These are phyloP conservation scores for Pythium biforme DNA, from an alignment of 352 stramenopile genomes.

Conservation along the genomic window DNA sequence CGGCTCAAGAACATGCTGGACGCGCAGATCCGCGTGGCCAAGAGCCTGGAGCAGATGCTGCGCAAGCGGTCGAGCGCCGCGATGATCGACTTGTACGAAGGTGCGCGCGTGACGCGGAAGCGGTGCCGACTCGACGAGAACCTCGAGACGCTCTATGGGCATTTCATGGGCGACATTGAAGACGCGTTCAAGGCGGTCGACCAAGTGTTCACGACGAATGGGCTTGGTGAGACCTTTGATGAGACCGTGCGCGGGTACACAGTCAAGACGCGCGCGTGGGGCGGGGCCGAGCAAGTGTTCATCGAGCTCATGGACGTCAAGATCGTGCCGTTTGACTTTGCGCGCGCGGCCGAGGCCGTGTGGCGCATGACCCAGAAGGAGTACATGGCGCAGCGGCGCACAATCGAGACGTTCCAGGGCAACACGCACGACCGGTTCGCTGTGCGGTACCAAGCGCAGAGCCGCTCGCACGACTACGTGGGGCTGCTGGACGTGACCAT, in stretches of 20 bases:
- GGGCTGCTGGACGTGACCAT: conserved; percentile 39
- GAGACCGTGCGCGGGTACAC: conserved; percentile 22
- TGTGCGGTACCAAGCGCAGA: conserved; percentile 19
- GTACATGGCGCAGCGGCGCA: conserved; percentile 11
- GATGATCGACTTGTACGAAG: conserved; percentile 31
- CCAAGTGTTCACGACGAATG: conserved; percentile 44
- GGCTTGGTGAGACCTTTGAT: conserved; percentile 29
- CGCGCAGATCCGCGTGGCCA: conserved; percentile 47
- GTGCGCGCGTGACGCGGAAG: conserved; percentile 10
- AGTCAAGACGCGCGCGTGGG: conserved; percentile 15
- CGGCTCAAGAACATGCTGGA: conserved; percentile 41
- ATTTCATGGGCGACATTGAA: conserved; percentile 32
- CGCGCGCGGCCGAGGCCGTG: conserved; percentile 9
- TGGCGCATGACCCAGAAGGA: conserved; percentile 17
- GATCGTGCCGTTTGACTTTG: conserved; percentile 25
- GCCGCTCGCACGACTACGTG: conserved; percentile 19
- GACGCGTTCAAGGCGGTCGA: conserved; percentile 39
- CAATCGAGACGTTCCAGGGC: conserved; percentile 15
- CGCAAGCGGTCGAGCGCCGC: conserved; percentile 45
- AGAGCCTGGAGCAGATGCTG: conserved; percentile 49
- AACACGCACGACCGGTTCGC: conserved; percentile 17
- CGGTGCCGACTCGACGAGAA: conserved; percentile 23
- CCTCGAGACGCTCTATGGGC: conserved; percentile 24
- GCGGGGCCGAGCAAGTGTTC: conserved; percentile 21
- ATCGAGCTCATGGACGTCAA: conserved; percentile 26